These are phyloP conservation scores for Solanum commersonii DNA, from an alignment of 257 asterid species.

Conservation along the genomic window DNA sequence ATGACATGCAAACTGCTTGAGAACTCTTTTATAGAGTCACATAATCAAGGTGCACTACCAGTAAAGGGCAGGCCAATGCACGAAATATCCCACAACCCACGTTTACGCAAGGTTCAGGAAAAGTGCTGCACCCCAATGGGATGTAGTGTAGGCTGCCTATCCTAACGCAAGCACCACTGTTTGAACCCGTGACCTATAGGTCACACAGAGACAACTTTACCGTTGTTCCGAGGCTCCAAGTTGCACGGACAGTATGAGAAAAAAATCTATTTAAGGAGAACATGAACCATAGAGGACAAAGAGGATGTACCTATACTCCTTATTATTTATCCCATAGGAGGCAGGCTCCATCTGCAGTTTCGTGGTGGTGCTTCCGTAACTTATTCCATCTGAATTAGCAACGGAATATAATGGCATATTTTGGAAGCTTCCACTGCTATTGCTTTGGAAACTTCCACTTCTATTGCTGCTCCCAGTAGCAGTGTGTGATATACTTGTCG, in stretches of 20 bases:
- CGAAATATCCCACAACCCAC: neutral
- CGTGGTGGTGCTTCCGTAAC: slow-evolving; percentile 45
- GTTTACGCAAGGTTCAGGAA: neutral
- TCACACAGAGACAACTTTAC: neutral
- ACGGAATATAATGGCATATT: slow-evolving; percentile 50
- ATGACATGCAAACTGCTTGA: neutral
- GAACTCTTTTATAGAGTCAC: neutral
- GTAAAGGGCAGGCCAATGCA: neutral
- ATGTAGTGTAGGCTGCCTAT: neutral
- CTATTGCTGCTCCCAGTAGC: slow-evolving; percentile 47
- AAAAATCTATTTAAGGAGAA: neutral
- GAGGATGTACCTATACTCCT: slow-evolving; percentile 57
- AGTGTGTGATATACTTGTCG: slow-evolving; percentile 52
- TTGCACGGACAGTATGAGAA: neutral
- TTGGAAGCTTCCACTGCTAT: slow-evolving; percentile 52
- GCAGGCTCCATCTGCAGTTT: slow-evolving; percentile 74
- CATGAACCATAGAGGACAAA: neutral
- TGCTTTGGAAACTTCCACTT: slow-evolving; percentile 36
- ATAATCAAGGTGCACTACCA: neutral
- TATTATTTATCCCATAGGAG: slow-evolving; percentile 51
- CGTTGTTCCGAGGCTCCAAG: neutral
- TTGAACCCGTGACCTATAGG: neutral
- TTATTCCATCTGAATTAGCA: slow-evolving; percentile 45
- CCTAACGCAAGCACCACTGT: neutral
- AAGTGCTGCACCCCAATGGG: neutral